These are phyloP conservation scores for Endocalyx cinctus DNA, from an alignment of 2,329 filamentous ascomycete species.

Conservation along the genomic window DNA sequence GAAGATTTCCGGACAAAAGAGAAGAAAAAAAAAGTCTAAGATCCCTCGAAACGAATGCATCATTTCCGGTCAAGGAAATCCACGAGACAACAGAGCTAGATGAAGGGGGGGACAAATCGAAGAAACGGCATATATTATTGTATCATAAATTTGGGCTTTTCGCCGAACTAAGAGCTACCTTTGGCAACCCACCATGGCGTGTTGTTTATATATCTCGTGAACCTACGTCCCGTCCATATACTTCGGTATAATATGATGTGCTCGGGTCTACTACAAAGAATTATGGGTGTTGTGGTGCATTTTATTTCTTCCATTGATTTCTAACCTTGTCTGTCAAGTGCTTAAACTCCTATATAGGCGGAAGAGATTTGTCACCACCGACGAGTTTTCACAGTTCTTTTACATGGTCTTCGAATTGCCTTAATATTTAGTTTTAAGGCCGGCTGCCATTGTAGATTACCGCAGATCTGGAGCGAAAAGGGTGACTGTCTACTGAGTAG, in stretches of 20 bases:
- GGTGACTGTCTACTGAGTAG: too few relatives aligned
- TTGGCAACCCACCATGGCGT: slow-evolving; percentile 9
- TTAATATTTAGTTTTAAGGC: too few relatives aligned
- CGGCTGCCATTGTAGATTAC: too few relatives aligned
- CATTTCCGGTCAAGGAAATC: slow-evolving; percentile 9
- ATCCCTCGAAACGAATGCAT: slow-evolving; percentile 4
- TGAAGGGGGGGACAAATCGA: slow-evolving; percentile 18
- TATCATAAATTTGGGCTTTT: slow-evolving; percentile 27
- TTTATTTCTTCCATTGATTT: neutral
- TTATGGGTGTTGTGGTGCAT: too few relatives aligned
- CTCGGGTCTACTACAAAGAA: too few relatives aligned
- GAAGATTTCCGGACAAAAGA: too few relatives aligned
- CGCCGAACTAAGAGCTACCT: slow-evolving; percentile 15
- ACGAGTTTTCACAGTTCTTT: too few relatives aligned
- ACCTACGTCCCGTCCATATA: neutral
- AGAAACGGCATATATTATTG: slow-evolving; percentile 19
- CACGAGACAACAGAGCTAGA: slow-evolving; percentile 21
- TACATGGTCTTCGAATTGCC: too few relatives aligned
- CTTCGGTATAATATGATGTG: neutral
- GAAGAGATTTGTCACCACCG: too few relatives aligned
- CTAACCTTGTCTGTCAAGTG: neutral
- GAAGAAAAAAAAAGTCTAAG: too few relatives aligned
- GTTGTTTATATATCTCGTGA: neutral
- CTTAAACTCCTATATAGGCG: too few relatives aligned
- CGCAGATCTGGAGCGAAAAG: too few relatives aligned